These are phyloP conservation scores for Cryphonectria nitschkei DNA, from an alignment of 2,329 filamentous ascomycete species.

Conservation along the genomic window DNA sequence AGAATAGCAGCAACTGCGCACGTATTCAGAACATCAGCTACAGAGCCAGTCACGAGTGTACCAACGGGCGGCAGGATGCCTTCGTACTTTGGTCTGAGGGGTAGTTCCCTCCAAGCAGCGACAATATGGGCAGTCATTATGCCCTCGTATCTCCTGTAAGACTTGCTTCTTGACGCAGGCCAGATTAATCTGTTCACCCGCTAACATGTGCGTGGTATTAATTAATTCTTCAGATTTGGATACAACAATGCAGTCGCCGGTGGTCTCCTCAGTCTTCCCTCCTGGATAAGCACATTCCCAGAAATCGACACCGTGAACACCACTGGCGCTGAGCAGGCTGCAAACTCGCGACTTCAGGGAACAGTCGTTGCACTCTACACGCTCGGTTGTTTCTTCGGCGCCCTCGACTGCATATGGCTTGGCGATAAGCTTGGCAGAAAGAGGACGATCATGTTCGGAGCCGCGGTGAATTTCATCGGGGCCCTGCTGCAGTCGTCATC, in stretches of 20 bases:
- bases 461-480: slow-evolving; percentile 48
- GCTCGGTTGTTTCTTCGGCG: slow-evolving; percentile 38
- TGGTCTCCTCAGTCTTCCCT: slow-evolving; percentile 11
- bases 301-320: slow-evolving; percentile 7
- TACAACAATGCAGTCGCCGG: slow-evolving; percentile 19
- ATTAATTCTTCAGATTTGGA: slow-evolving; percentile 8
- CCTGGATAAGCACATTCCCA: slow-evolving; percentile 11
- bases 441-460: slow-evolving; percentile 46
- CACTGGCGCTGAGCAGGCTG: slow-evolving; percentile 2
- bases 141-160: slow-evolving; percentile 18
- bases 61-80: slow-evolving; percentile 3
- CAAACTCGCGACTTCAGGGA: slow-evolving; percentile 11
- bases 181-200: not conserved
- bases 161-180: not conserved
- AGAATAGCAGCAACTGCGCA: not conserved
- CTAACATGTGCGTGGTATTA: not conserved
- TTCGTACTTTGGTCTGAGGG: slow-evolving; percentile 13
- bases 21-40: not conserved
- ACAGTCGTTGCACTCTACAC: slow-evolving; percentile 7
- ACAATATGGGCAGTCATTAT: slow-evolving; percentile 20
- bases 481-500: slow-evolving; percentile 46
- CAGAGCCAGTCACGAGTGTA: not conserved
- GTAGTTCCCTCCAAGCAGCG: slow-evolving; percentile 14
- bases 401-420: slow-evolving; percentile 38
- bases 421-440: slow-evolving; percentile 47